Evolutionary conservation across 2,329 filamentous ascomycete species (phyloP).

Genomic region (Aspergillus melleus): DNA sequence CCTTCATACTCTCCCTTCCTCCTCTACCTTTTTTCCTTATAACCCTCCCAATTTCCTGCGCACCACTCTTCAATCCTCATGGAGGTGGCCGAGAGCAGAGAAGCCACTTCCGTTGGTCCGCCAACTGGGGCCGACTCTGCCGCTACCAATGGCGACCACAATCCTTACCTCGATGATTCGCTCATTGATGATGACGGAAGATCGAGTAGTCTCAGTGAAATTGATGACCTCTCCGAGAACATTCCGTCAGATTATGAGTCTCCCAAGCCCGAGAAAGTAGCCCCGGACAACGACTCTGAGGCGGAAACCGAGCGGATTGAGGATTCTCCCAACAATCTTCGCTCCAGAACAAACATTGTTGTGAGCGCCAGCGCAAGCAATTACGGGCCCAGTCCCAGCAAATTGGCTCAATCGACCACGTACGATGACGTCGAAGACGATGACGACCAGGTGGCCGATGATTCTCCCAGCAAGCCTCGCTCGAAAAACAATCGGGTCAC

Average conservation of each 20-base stretch:
- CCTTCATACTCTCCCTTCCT: constrained; percentile 1
- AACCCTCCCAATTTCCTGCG: not conserved
- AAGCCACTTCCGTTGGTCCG: constrained; percentile 36
- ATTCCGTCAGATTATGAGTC: constrained; percentile 57
- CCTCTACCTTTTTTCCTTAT: not conserved
- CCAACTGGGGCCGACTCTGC: constrained; percentile 34
- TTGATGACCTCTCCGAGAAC: constrained; percentile 76
- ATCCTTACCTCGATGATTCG: constrained; percentile 42
- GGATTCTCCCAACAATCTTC: constrained; percentile 72
- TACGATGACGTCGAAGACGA: constrained; percentile 52
- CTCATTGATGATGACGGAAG: constrained; percentile 62
- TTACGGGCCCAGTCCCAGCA: constrained; percentile 71
- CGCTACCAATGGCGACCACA: constrained; percentile 38
- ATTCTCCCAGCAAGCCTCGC: constrained; percentile 42
- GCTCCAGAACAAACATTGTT: constrained; percentile 61
- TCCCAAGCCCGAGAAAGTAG: constrained; percentile 53
- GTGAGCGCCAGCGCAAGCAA: constrained; percentile 59
- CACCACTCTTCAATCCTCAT: constrained; percentile 25
- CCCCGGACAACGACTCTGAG: constrained; percentile 72
- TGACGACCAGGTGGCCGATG: constrained; percentile 46
- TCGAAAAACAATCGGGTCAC: constrained; percentile 34
- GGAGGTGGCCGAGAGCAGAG: constrained; percentile 42
- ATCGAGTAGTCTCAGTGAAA: constrained; percentile 91
- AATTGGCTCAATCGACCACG: constrained; percentile 63
- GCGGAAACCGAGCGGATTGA: constrained; percentile 93